phyloP scores from a whole-genome alignment of 495 filamentous ascomycete species.

The Penicillium bovifimosum region DNA sequence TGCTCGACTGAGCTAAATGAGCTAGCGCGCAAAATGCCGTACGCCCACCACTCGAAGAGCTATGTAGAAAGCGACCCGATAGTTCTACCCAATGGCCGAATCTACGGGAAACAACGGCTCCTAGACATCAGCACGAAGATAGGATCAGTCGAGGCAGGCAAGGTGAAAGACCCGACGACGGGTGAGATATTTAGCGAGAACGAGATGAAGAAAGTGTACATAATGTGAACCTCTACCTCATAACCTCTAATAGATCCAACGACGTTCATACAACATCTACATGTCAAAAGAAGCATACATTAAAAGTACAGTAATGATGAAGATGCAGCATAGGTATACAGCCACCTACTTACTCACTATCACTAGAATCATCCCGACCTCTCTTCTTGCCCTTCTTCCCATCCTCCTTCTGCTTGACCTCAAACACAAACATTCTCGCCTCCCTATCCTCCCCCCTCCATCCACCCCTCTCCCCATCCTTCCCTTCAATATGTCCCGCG shows the following conservation, averaged over 20 bases:
- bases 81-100: conserved; percentile 77
- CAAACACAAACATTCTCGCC: conserved; percentile 76
- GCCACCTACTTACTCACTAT: conserved; percentile 22
- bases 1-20: conserved; percentile 93
- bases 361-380: conserved; percentile 40
- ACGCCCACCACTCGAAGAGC: conserved; percentile 91
- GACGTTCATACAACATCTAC: too few species aligned
- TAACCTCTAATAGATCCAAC: too few species aligned
- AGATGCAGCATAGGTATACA: too few species aligned
- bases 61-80: conserved; percentile 82
- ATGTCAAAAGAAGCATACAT: too few species aligned
- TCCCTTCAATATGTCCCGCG: conserved; percentile 66
- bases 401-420: conserved; percentile 49
- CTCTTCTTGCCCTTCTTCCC: conserved; percentile 34
- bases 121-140: conserved; percentile 68
- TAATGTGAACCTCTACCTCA: conserved; percentile 52
- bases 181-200: conserved; percentile 56
- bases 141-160: conserved; percentile 42
- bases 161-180: conserved; percentile 78
- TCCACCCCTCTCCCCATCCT: conserved; percentile 46
- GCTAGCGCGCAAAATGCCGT: conserved; percentile 80
- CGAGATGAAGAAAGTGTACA: conserved; percentile 83
- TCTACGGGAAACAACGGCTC: conserved; percentile 74
- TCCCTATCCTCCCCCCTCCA: conserved; percentile 78
- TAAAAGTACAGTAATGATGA: too few species aligned